Evolutionary conservation across 306 rosid genomes (phyloP).

Genomic region (Trifolium repens): DNA sequence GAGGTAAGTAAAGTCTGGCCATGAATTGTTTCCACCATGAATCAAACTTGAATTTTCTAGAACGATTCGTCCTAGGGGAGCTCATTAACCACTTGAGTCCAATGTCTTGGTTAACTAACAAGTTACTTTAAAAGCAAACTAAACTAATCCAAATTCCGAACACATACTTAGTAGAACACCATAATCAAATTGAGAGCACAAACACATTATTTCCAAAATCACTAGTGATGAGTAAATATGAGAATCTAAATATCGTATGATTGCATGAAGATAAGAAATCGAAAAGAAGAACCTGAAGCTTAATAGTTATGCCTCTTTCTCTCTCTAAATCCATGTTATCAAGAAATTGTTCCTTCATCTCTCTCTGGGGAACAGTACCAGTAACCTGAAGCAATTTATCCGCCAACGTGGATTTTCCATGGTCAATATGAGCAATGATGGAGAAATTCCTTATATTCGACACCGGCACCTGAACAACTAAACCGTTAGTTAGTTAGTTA

Average conservation of each 20-base stretch:
- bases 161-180: background rate
- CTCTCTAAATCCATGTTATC: constrained; percentile 99
- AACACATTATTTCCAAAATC: too few relatives aligned
- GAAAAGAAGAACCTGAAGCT: constrained; percentile 64
- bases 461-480: constrained; percentile 70
- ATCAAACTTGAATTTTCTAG: too few relatives aligned
- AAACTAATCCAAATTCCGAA: constrained; percentile 6
- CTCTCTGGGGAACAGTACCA: constrained; percentile 88
- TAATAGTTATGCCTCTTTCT: constrained; percentile 93
- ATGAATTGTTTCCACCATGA: too few relatives aligned
- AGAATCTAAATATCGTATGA: background rate
- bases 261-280: background rate
- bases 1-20: too few relatives aligned
- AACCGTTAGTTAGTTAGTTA: background rate
- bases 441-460: constrained; percentile 76
- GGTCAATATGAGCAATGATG: constrained; percentile 92
- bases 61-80: too few relatives aligned
- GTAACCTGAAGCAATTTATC: constrained; percentile 87
- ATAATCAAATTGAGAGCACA: background rate
- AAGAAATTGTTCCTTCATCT: constrained; percentile 97
- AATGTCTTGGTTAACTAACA: background rate
- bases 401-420: constrained; percentile 87
- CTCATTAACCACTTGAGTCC: too few relatives aligned
- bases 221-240: background rate
- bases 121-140: background rate